phyloP scores from a whole-genome alignment of 1,284 basidiomycete genomes.

The Caloboletus inedulis region DNA sequence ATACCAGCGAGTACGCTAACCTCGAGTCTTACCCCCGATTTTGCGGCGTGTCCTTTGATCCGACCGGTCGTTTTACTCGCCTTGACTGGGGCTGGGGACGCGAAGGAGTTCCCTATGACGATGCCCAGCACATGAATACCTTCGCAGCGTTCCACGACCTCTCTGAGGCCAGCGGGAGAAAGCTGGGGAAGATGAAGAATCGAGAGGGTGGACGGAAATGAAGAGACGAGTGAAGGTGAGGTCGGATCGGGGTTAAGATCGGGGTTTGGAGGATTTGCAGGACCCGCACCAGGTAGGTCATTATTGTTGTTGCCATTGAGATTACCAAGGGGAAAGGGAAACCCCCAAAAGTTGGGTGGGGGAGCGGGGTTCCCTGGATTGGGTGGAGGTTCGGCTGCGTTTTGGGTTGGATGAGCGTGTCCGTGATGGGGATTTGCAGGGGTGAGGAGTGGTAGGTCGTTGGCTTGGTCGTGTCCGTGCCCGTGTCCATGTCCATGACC shows the following conservation, averaged over 20 bases:
- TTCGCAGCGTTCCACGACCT: conserved; percentile 23
- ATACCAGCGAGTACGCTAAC: conserved; percentile 11
- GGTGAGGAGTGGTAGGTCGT: conserved; percentile 19
- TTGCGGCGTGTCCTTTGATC: background rate
- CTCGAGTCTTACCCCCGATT: conserved; percentile 12
- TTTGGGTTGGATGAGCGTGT: conserved; percentile 5
- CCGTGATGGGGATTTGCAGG: conserved; percentile 3
- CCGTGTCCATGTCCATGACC: background rate
- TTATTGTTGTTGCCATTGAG: background rate
- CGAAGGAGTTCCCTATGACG: conserved; percentile 19
- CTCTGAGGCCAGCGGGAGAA: conserved; percentile 21
- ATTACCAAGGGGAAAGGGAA: conserved; percentile 13
- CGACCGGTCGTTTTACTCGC: background rate
- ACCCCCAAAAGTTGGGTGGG: conserved; percentile 8
- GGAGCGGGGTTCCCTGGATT: conserved; percentile 9
- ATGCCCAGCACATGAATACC: conserved; percentile 17
- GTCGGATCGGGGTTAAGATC: background rate
- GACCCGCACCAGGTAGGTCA: background rate
- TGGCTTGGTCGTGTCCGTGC: conserved; percentile 4
- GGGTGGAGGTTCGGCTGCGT: background rate
- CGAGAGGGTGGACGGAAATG: conserved; percentile 20
- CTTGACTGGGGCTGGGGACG: background rate
- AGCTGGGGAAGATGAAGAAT: conserved; percentile 25
- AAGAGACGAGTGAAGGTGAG: conserved; percentile 8
- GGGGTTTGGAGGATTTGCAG: conserved; percentile 3